Base-by-base conservation (phyloP, 129 eudicot species). In the Tagetes erecta region DNA sequence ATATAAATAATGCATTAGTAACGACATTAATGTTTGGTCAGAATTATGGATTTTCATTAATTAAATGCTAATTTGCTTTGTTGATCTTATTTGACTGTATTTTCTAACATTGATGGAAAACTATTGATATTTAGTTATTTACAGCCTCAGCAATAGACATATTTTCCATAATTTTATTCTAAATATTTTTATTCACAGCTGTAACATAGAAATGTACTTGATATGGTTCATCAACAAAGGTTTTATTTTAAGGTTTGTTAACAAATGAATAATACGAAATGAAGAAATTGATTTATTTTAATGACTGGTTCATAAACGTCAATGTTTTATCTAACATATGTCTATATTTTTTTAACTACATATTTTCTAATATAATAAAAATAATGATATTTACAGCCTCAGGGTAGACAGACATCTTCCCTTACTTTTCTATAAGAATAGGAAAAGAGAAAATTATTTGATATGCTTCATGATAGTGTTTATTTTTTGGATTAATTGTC, bases 101-200 rank as follows among this genome's bases (percentile, higher is more conserved):
- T 62, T 64, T 37, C 49, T 38, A 6, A 70, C 8, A 3, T 37
- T 37, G 52, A 70, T 0, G 33, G 41, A 58, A 47, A 47, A 6
- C 8, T 9, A 49, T 40, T 14, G 5, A 62, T 69, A 40, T 30
- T 53, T 67, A 66, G 5, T 49, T 69, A 40, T 30, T 53, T 67
- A 66, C 57, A 12, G 27, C 45, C 73, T 65, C 53, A 66, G 37
- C 56, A 65, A n/a, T 33, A 64, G 65, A 42, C 46, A 35, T 36
- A 7, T 13, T 42, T 41, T 6, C 39, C 39, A 1, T 8, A 14
- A 27, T 71, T 8, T 38, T 40, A 2, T 53, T 70, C 3, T 3
- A 70, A 30, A 47, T 8, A 68, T 27, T 1, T 34, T 2, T 11
- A 20, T 20, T 33, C 3, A 49, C 27, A 34, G 59, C 45, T 6